Conservation (phyloP, 306 rosid genomes). For the Citrullus amarus region DNA sequence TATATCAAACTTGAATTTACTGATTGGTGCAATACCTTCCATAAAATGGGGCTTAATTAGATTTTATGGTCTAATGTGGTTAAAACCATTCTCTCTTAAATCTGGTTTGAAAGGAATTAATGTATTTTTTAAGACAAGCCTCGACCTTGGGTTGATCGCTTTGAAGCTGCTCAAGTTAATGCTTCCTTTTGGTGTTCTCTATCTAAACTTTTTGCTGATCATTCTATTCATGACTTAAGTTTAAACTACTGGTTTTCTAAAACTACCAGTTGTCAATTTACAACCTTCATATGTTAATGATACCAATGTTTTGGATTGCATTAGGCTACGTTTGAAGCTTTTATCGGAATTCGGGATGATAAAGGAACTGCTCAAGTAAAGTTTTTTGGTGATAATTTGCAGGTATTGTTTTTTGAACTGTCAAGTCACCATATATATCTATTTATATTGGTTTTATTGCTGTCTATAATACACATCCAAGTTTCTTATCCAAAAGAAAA, state of each 20-base stretch:
- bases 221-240: too few relatives aligned
- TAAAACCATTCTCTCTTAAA: too few relatives aligned
- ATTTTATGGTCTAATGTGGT: too few relatives aligned
- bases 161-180: too few relatives aligned
- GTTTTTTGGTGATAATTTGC: conserved; percentile 84
- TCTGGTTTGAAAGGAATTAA: too few relatives aligned
- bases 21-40: not conserved
- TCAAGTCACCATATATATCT: too few relatives aligned
- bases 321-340: conserved; percentile 95
- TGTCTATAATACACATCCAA: not conserved
- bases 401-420: conserved; percentile 28
- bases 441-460: not conserved
- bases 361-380: conserved; percentile 78
- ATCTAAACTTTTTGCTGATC: too few relatives aligned
- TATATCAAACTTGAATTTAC: conserved; percentile 4
- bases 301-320: conserved; percentile 13
- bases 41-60: too few relatives aligned
- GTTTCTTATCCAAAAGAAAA: not conserved
- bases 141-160: too few relatives aligned
- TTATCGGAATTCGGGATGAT: conserved; percentile 74
- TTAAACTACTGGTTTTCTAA: not conserved
- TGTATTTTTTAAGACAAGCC: too few relatives aligned
- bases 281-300: not conserved
- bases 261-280: not conserved
- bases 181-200: too few relatives aligned